A percentile compares a stretch with the other conserved stretches of the same genome.
phyloP scores from a whole-genome alignment of 1,139 yeast species.

The Sugiyamaella sp. region DNA sequence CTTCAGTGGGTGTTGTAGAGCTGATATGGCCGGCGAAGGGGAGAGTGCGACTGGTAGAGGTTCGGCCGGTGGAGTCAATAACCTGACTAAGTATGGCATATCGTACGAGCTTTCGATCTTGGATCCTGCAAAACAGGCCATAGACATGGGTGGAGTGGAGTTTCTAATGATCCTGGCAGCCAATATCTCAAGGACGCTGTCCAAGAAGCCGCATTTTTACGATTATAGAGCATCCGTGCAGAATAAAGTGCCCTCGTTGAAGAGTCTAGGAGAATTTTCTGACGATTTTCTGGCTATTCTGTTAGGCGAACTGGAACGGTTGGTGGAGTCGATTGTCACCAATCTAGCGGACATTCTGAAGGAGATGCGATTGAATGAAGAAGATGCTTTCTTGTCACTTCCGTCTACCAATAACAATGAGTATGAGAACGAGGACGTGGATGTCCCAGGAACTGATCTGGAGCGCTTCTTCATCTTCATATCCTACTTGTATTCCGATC shows the following conservation, averaged over 20 bases:
- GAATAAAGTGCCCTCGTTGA: conserved; percentile 44
- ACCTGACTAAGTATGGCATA: conserved; percentile 3
- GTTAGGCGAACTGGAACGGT: conserved; percentile 39
- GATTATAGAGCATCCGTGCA: conserved; percentile 72
- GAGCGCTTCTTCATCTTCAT: conserved; percentile 85
- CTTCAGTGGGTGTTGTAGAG: conserved; percentile 74
- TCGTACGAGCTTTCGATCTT: conserved; percentile 48
- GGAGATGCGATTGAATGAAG: conserved; percentile 82
- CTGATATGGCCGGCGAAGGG: conserved; percentile 26
- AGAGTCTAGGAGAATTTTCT: conserved; percentile 27
- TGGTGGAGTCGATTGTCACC: conserved; percentile 64
- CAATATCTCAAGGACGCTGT: conserved; percentile 52
- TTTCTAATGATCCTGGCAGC: conserved; percentile 71
- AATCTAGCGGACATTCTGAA: conserved; percentile 80
- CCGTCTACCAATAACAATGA: conserved; percentile 38
- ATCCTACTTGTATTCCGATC: conserved; percentile 65
- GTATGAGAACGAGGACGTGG: conserved; percentile 33
- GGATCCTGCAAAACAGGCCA: conserved; percentile 52
- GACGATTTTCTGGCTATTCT: conserved; percentile 30
- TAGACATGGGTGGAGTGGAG: conserved; percentile 78
- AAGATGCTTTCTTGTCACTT: conserved; percentile 66
- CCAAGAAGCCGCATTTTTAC: conserved; percentile 43
- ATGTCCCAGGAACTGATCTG: conserved; percentile 71
- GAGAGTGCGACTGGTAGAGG: background rate
- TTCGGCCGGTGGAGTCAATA: background rate